Evolutionary conservation across 164 flowering plant genomes (phyloP).

Genomic region (Pachysandra terminalis): DNA sequence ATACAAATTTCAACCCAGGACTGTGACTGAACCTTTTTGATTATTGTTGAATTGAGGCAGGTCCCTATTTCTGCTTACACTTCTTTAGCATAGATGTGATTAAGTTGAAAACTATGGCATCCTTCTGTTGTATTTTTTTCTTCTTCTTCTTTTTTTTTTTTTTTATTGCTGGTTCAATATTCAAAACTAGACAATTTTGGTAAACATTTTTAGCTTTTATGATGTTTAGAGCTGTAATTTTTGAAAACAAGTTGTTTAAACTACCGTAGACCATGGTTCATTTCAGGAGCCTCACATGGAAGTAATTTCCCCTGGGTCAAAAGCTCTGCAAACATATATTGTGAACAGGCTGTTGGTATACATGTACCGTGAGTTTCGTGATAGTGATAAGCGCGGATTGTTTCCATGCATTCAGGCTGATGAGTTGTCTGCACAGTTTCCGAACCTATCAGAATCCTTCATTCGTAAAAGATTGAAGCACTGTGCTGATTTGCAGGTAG

Average conservation of each 20-base stretch:
- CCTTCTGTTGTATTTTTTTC: too few species aligned
- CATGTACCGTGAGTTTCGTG: conserved; percentile 77
- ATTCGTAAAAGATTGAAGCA: conserved; percentile 80
- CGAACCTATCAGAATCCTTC: conserved; percentile 65
- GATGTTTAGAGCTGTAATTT: neutral
- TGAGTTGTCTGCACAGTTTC: conserved; percentile 73
- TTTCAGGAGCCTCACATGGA: conserved; percentile 93
- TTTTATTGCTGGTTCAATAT: neutral
- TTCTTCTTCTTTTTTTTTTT: too few species aligned
- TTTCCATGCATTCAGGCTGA: conserved; percentile 66
- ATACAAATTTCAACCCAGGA: too few species aligned
- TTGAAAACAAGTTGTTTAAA: neutral
- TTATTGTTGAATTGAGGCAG: too few species aligned
- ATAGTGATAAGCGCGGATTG: conserved; percentile 60
- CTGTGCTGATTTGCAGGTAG: conserved; percentile 84
- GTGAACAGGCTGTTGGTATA: conserved; percentile 73
- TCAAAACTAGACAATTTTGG: neutral
- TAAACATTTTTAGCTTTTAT: neutral
- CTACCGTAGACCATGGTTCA: conserved; percentile 5
- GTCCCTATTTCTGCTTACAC: too few species aligned
- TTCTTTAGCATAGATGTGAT: too few species aligned
- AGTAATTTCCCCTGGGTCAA: conserved; percentile 84
- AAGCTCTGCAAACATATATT: conserved; percentile 63
- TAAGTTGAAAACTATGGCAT: too few species aligned
- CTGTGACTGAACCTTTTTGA: too few species aligned